A percentile compares a stretch with the other conserved stretches of the same genome.
phyloP scores from a whole-genome alignment of 306 rosid species.

The Quercus variabilis region DNA sequence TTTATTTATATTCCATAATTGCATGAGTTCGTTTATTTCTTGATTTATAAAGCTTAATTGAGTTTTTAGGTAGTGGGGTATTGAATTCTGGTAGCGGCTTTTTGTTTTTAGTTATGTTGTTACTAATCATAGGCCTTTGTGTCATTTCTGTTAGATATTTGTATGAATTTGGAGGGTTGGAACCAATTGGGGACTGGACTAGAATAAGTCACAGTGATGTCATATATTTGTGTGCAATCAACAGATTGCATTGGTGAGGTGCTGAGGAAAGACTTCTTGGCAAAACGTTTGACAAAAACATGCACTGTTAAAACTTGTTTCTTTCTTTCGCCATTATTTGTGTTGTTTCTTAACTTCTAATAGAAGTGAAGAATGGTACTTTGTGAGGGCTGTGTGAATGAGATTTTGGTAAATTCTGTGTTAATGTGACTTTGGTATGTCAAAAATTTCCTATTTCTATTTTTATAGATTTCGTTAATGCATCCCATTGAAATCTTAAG shows the following conservation, averaged over 20 bases:
- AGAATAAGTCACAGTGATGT: not conserved
- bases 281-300: not conserved
- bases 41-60: not conserved
- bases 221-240: not conserved
- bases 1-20: not conserved
- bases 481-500: not conserved
- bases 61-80: not conserved
- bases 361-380: not conserved
- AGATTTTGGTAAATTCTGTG: not conserved
- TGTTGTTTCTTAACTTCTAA: not conserved
- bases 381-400: not conserved
- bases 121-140: not conserved
- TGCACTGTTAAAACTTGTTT: not conserved
- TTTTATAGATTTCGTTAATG: not conserved
- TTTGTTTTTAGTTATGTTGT: not conserved
- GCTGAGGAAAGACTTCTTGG: not conserved
- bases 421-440: not conserved
- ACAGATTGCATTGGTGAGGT: conserved; percentile 2
- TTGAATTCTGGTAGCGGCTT: not conserved
- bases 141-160: not conserved
- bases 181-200: not conserved
- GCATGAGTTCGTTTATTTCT: not conserved
- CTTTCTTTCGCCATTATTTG: not conserved
- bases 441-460: not conserved
- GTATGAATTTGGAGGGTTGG: not conserved